Conservation (phyloP, 2,329 filamentous ascomycete species). For the Orbilia oligospora region DNA sequence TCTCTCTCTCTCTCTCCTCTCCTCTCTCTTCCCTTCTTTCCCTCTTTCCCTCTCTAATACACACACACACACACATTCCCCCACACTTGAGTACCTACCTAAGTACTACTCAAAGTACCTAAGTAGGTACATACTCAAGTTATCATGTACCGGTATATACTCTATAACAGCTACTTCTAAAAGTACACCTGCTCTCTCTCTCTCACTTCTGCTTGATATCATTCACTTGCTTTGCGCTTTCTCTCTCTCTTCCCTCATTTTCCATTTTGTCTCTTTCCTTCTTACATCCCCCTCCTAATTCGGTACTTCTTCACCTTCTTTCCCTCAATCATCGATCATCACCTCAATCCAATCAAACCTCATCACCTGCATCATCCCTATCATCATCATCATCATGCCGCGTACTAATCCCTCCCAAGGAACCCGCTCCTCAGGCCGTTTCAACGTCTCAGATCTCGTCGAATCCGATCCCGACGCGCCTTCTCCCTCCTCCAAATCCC, state of each 20-base stretch:
- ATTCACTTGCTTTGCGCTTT: no score
- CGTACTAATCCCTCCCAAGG: constrained; percentile 40
- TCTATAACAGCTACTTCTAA: no score
- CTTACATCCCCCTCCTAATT: neutral
- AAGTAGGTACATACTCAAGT: no score
- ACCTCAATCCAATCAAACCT: no score
- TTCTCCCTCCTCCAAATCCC: constrained; percentile 12
- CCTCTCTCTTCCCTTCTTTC: neutral
- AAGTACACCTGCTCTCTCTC: no score
- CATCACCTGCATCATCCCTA: no score
- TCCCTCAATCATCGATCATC: neutral
- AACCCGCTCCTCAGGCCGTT: constrained; percentile 44
- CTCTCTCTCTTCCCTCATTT: constrained; percentile 3
- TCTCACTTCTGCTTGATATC: no score
- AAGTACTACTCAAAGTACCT: no score
- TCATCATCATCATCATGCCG: constrained; percentile 15
- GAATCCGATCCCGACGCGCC: constrained; percentile 58
- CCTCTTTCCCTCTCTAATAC: no score
- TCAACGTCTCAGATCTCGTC: constrained; percentile 57
- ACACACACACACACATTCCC: no score
- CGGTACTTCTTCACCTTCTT: neutral
- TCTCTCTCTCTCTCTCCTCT: neutral
- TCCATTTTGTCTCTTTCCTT: neutral
- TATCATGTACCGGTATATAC: no score
- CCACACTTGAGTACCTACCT: no score